Evolutionary conservation across 1,284 basidiomycete species (phyloP).

Genomic region (Sanguinoderma infundibulare): DNA sequence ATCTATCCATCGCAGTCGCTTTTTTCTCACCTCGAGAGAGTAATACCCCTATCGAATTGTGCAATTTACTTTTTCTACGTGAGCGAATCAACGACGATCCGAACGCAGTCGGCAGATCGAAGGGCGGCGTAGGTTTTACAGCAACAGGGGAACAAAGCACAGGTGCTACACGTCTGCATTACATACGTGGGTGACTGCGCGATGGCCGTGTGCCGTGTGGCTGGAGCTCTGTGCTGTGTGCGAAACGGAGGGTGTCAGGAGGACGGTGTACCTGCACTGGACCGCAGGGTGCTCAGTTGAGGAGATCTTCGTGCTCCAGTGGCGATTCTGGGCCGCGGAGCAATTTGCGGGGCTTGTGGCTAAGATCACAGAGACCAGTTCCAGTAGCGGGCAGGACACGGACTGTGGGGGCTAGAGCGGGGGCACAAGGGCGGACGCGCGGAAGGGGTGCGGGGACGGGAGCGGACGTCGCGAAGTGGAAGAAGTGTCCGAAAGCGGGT

Average conservation of each 20-base stretch:
- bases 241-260: not conserved
- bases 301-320: constrained; percentile 9
- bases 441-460: not conserved
- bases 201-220: constrained; percentile 16
- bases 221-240: constrained; percentile 1
- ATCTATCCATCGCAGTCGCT: not conserved
- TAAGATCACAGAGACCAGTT: not conserved
- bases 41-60: constrained; percentile 14
- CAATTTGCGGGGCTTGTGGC: not conserved
- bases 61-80: constrained; percentile 3
- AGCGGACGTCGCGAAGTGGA: not conserved
- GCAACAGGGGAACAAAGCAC: not conserved
- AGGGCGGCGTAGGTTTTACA: not conserved
- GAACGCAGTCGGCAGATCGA: not conserved
- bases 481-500: not conserved
- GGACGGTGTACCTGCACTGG: constrained; percentile 1
- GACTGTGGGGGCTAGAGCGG: not conserved
- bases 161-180: too few relatives aligned
- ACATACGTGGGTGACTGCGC: constrained; percentile 7
- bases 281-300: constrained; percentile 2
- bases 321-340: constrained; percentile 6
- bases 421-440: not conserved
- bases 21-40: not conserved
- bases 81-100: not conserved
- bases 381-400: not conserved